Conservation (phyloP, 495 filamentous ascomycete species). For the Daldinia vernicosa region DNA sequence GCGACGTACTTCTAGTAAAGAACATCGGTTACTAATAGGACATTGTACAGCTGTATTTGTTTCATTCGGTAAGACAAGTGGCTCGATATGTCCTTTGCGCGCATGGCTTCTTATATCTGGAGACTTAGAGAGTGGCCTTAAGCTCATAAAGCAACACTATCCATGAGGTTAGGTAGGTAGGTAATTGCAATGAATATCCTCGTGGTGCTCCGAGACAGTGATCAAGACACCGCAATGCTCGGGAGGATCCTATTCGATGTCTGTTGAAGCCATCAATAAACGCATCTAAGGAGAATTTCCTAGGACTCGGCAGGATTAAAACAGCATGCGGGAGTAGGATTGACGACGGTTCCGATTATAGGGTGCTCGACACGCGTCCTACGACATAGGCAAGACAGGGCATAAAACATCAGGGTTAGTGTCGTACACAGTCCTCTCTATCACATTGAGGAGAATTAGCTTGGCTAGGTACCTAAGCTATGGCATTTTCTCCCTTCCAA, state of each 20-base stretch:
- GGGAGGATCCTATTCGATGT: background rate
- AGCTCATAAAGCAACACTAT: background rate
- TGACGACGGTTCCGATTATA: background rate
- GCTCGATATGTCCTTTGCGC: too few species aligned
- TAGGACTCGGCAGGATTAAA: background rate
- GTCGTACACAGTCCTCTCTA: slow-evolving; percentile 12
- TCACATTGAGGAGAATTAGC: background rate
- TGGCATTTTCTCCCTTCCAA: background rate
- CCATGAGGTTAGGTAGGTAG: too few species aligned
- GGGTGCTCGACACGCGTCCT: slow-evolving; percentile 21
- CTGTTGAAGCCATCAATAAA: background rate
- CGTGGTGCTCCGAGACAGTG: background rate
- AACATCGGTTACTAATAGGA: too few species aligned
- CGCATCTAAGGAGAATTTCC: background rate
- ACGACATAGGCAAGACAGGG: slow-evolving; percentile 31
- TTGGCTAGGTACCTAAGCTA: background rate
- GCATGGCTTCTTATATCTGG: too few species aligned
- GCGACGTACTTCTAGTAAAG: too few species aligned
- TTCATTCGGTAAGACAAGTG: too few species aligned
- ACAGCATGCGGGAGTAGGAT: background rate
- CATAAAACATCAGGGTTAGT: slow-evolving; percentile 6
- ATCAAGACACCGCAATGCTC: background rate
- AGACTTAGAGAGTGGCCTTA: background rate
- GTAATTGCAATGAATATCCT: too few species aligned
- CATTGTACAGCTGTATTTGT: too few species aligned